These are phyloP conservation scores for Hirschioporus abietinus DNA, from an alignment of 768 basidiomycete genomes.

Conservation along the genomic window DNA sequence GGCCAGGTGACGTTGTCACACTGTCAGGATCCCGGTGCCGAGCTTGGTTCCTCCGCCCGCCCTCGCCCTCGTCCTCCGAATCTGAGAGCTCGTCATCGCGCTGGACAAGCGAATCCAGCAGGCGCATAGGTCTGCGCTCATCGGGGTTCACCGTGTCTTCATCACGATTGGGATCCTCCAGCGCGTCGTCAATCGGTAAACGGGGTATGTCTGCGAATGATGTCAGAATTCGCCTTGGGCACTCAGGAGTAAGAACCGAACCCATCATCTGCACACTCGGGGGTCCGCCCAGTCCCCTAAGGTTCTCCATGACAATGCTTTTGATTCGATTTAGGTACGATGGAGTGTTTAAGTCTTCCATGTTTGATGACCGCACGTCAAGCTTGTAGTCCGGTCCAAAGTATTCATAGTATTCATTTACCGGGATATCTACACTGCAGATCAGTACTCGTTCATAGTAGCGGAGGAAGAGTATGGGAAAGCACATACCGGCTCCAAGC, in stretches of 20 bases:
- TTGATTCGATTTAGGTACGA: constrained; percentile 93
- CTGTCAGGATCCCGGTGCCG: constrained; percentile 49
- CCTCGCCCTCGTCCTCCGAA: constrained; percentile 96
- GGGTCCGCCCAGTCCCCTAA: constrained; percentile 80
- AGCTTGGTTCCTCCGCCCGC: constrained; percentile 68
- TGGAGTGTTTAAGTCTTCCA: constrained; percentile 90
- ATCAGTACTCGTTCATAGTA: background rate
- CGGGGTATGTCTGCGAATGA: constrained; percentile 66
- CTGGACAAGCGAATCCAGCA: constrained; percentile 79
- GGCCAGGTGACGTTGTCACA: constrained; percentile 30
- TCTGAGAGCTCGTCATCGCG: constrained; percentile 89
- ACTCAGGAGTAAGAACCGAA: constrained; percentile 26
- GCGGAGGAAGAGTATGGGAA: background rate
- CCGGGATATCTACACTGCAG: constrained; percentile 73
- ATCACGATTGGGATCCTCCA: constrained; percentile 77
- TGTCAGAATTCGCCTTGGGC: background rate
- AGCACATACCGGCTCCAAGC: constrained; percentile 63
- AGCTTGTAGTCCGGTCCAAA: constrained; percentile 97
- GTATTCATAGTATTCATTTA: constrained; percentile 99
- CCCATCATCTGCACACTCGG: constrained; percentile 92
- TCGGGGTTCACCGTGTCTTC: constrained; percentile 80
- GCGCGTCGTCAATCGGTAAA: constrained; percentile 75
- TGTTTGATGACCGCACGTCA: constrained; percentile 91
- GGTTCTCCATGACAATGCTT: constrained; percentile 85
- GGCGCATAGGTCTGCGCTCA: constrained; percentile 64